These are phyloP conservation scores for Penicillium sclerotigenum DNA, from an alignment of 2,329 filamentous ascomycete genomes.

Conservation along the genomic window DNA sequence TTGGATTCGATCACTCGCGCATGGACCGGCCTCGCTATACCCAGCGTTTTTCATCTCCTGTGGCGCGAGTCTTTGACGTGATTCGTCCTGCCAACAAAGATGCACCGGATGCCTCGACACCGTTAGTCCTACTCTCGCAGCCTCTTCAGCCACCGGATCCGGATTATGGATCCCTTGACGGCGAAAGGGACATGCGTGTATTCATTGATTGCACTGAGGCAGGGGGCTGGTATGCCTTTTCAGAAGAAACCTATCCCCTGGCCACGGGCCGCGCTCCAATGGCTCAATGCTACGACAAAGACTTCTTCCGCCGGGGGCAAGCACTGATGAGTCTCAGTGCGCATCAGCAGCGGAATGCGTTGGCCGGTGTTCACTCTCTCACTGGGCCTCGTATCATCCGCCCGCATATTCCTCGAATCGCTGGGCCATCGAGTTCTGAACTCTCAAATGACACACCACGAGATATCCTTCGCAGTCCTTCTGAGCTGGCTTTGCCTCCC, in stretches of 20 bases:
- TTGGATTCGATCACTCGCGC: slow-evolving; percentile 69
- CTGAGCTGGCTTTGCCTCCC: slow-evolving; percentile 39
- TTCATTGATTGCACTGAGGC: slow-evolving; percentile 82
- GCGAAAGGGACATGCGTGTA: slow-evolving; percentile 62
- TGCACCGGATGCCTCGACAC: slow-evolving; percentile 57
- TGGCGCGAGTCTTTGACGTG: slow-evolving; percentile 85
- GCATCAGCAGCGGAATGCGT: slow-evolving; percentile 55
- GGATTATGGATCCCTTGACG: slow-evolving; percentile 39
- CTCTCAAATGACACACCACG: slow-evolving; percentile 40
- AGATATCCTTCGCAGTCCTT: slow-evolving; percentile 35
- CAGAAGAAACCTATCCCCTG: slow-evolving; percentile 78
- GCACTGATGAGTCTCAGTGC: slow-evolving; percentile 38
- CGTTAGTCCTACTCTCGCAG: slow-evolving; percentile 82
- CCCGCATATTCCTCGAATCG: slow-evolving; percentile 46
- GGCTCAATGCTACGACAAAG: slow-evolving; percentile 56
- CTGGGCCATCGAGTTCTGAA: slow-evolving; percentile 37
- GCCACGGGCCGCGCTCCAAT: slow-evolving; percentile 67
- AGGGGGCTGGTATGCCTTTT: slow-evolving; percentile 94
- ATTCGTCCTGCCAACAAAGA: slow-evolving; percentile 69
- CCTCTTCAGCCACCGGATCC: slow-evolving; percentile 62
- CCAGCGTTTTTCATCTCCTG: slow-evolving; percentile 69
- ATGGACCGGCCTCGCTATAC: slow-evolving; percentile 59
- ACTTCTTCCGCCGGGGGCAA: slow-evolving; percentile 43
- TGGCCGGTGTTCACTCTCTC: slow-evolving; percentile 70
- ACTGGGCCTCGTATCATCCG: slow-evolving; percentile 44